phyloP scores from a whole-genome alignment of 257 asterid genomes.

The Solanum appendiculatum region DNA sequence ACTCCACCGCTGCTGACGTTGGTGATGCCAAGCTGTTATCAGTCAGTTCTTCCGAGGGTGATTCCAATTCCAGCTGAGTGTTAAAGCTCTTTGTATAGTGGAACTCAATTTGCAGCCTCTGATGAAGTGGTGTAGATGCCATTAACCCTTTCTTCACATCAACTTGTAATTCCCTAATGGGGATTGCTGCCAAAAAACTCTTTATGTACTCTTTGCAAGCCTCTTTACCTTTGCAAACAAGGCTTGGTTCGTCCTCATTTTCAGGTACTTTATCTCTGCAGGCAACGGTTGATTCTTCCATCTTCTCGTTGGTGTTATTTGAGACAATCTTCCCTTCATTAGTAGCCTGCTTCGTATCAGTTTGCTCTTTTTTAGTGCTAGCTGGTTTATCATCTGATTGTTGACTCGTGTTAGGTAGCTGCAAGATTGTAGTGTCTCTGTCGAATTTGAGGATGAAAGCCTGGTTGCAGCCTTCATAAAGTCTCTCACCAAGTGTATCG shows the following conservation, averaged over 20 bases:
- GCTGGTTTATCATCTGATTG: constrained; percentile 16
- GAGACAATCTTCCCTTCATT: not conserved
- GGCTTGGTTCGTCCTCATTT: not conserved
- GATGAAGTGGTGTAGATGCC: constrained; percentile 51
- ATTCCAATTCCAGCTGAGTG: constrained; percentile 2
- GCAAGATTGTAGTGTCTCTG: constrained; percentile 36
- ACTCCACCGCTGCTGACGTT: constrained; percentile 5
- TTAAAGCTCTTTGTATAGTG: constrained; percentile 32
- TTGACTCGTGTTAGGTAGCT: constrained; percentile 11
- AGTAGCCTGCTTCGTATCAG: constrained; percentile 7
- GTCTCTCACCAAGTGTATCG: constrained; percentile 86
- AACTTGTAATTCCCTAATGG: constrained; percentile 46
- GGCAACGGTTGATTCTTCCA: constrained; percentile 16
- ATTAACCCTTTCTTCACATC: constrained; percentile 49
- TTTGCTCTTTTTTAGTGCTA: constrained; percentile 2
- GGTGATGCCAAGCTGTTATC: constrained; percentile 1
- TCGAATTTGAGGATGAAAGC: constrained; percentile 76
- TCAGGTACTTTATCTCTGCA: constrained; percentile 14
- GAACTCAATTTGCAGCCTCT: constrained; percentile 57
- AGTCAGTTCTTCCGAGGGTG: constrained; percentile 5
- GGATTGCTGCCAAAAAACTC: constrained; percentile 62
- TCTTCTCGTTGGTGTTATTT: not conserved
- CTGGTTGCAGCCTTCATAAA: constrained; percentile 74
- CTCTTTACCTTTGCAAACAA: constrained; percentile 32
- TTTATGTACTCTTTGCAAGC: constrained; percentile 62